Evolutionary conservation across 1,139 yeast genomes (phyloP).

Genomic region (Sugiyamaella neomexicana): DNA sequence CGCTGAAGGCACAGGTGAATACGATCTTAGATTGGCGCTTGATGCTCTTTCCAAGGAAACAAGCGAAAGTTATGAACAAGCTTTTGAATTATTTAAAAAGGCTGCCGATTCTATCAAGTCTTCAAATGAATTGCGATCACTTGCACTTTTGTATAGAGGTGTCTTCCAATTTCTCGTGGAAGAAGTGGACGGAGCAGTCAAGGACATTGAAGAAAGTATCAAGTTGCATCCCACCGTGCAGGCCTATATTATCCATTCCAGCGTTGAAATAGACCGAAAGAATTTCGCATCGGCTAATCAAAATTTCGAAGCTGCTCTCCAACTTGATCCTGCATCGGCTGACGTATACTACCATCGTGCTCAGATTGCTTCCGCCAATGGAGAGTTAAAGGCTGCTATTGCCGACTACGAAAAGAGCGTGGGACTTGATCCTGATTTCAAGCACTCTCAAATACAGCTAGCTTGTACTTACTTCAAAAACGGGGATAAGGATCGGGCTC

Average conservation of each 20-base stretch:
- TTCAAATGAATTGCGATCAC: slow-evolving; percentile 35
- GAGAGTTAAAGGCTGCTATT: slow-evolving; percentile 72
- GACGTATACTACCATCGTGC: slow-evolving; percentile 94
- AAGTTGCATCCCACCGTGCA: slow-evolving; percentile 73
- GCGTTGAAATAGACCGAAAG: slow-evolving; percentile 76
- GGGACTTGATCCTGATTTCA: slow-evolving; percentile 69
- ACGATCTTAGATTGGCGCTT: slow-evolving; percentile 67
- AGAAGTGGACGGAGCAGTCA: slow-evolving; percentile 62
- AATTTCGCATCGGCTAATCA: slow-evolving; percentile 59
- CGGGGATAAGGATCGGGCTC: slow-evolving; percentile 61
- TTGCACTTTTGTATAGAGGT: slow-evolving; percentile 83
- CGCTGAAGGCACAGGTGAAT: slow-evolving; percentile 58
- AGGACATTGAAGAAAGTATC: slow-evolving; percentile 63
- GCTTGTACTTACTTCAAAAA: slow-evolving; percentile 91
- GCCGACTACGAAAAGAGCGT: slow-evolving; percentile 75
- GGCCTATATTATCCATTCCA: slow-evolving; percentile 80
- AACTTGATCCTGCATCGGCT: slow-evolving; percentile 67
- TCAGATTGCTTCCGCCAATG: slow-evolving; percentile 81
- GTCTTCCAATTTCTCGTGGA: slow-evolving; percentile 81
- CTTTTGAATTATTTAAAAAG: slow-evolving; percentile 66
- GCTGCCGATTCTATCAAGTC: slow-evolving; percentile 51
- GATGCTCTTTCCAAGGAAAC: slow-evolving; percentile 63
- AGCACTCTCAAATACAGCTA: slow-evolving; percentile 84
- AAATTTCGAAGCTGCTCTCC: slow-evolving; percentile 73
- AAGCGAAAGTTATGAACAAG: slow-evolving; percentile 69